A percentile compares a stretch with the other conserved stretches of the same genome.
phyloP scores from a whole-genome alignment of 2,329 filamentous ascomycete species.

The Verticillium zaregamsianum region DNA sequence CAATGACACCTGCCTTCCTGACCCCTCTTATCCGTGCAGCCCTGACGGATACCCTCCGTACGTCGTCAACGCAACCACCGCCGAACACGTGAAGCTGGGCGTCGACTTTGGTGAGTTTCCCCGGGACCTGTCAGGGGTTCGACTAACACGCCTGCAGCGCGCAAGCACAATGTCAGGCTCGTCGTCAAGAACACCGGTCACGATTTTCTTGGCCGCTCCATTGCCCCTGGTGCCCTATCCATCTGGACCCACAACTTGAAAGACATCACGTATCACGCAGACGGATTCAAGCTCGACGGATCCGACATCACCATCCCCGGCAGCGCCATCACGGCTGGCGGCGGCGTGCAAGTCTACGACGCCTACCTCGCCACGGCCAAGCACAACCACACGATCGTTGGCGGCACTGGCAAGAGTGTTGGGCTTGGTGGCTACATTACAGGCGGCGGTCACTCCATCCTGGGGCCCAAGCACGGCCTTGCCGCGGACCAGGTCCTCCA shows the following conservation, averaged over 20 bases:
- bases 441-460: slow-evolving; percentile 55
- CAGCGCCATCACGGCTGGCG: slow-evolving; percentile 46
- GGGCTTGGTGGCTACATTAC: slow-evolving; percentile 57
- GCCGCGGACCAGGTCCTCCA: slow-evolving; percentile 59
- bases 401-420: slow-evolving; percentile 51
- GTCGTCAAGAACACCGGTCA: slow-evolving; percentile 36
- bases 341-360: slow-evolving; percentile 48
- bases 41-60: slow-evolving; percentile 27
- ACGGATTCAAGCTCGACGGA: slow-evolving; percentile 21
- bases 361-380: slow-evolving; percentile 40
- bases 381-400: slow-evolving; percentile 45
- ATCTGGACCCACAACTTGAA: slow-evolving; percentile 50
- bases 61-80: slow-evolving; percentile 28
- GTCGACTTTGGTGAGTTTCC: slow-evolving; percentile 37
- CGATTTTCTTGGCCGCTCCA: slow-evolving; percentile 40
- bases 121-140: background rate
- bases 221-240: slow-evolving; percentile 45
- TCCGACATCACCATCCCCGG: slow-evolving; percentile 36
- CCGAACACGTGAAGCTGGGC: slow-evolving; percentile 24
- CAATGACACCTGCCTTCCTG: slow-evolving; percentile 47
- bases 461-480: slow-evolving; percentile 52
- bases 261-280: slow-evolving; percentile 7
- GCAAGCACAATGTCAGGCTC: slow-evolving; percentile 36
- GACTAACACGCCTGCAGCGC: slow-evolving; percentile 14
- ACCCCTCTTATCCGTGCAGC: slow-evolving; percentile 28